phyloP scores from a whole-genome alignment of 129 eudicot genomes.

The Daucus carota region DH1_v3.0 NC_030385.2:37284501-37285000 shows the following conservation, averaged over 20 bases:
- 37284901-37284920: conserved; percentile 3
- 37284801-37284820: conserved; percentile 18
- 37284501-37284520: conserved; percentile 15
- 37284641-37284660: conserved; percentile 7
- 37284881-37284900: conserved; percentile 5
- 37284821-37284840: not conserved
- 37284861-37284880: conserved; percentile 20
- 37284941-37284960: conserved; percentile 26
- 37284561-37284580: not conserved
- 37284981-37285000: conserved; percentile 5
- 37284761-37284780: conserved; percentile 5
- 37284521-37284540: not conserved
- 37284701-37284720: not conserved
- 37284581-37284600: not conserved
- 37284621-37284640: conserved; percentile 9
- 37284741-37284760: not conserved
- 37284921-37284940: conserved; percentile 9
- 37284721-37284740: conserved; percentile 1
- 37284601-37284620: conserved; percentile 11
- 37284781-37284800: conserved; percentile 22
- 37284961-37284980: conserved; percentile 46
- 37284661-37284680: not conserved
- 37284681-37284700: not conserved
- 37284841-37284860: not conserved
- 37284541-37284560: not conserved